phyloP scores from a whole-genome alignment of 148 eudicot species.

The Chenopodium suecicum region DNA sequence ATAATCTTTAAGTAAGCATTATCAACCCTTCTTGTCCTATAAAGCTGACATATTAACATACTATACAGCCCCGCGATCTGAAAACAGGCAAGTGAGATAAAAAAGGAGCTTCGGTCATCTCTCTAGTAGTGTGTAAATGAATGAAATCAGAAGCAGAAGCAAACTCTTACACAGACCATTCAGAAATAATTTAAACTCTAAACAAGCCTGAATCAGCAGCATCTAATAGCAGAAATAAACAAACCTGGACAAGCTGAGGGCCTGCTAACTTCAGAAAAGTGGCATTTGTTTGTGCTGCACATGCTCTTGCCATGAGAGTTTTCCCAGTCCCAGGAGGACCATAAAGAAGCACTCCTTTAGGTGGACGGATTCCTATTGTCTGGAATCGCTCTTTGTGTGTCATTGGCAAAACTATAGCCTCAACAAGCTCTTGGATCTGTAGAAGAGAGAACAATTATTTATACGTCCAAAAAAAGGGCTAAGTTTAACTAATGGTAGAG shows the following conservation, averaged over 20 bases:
- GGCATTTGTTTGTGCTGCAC: constrained; percentile 99
- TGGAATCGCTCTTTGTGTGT: constrained; percentile 92
- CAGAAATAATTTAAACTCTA: background rate
- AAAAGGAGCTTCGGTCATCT: background rate
- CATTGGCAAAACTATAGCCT: constrained; percentile 98
- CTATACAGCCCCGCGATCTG: background rate
- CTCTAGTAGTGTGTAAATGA: background rate
- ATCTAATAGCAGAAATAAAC: background rate
- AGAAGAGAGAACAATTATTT: background rate
- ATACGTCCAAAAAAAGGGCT: background rate
- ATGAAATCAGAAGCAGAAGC: background rate
- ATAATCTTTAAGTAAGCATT: background rate
- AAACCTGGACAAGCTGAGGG: constrained; percentile 97
- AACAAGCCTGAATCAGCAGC: background rate
- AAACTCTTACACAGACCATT: background rate
- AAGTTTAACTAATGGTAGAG: background rate
- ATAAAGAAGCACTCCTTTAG: constrained; percentile 92
- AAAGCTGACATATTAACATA: no score
- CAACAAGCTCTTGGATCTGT: constrained; percentile 95
- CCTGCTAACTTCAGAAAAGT: constrained; percentile 95
- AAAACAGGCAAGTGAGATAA: background rate
- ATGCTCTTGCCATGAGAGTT: constrained; percentile 97
- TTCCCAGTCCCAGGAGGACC: constrained; percentile 99
- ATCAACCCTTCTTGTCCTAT: background rate
- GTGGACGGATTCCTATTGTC: constrained; percentile 90